phyloP scores from a whole-genome alignment of 2,329 filamentous ascomycete species.

The Chalaropsis thielavioides region DNA sequence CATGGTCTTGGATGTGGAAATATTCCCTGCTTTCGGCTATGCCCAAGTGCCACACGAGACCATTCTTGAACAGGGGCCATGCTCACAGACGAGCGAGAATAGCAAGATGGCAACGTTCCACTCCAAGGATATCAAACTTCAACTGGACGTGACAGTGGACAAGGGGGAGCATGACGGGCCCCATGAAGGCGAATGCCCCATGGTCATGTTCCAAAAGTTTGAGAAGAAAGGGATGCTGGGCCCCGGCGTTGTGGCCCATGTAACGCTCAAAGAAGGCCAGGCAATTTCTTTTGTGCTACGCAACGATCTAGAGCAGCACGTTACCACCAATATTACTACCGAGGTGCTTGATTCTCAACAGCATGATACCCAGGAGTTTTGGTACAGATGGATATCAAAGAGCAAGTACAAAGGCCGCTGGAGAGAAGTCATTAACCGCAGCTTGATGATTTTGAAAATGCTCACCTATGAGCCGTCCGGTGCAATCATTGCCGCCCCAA shows the following conservation, averaged over 20 bases:
- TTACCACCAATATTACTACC: constrained; percentile 43
- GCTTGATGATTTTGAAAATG: constrained; percentile 60
- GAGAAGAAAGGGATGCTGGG: constrained; percentile 39
- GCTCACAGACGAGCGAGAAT: constrained; percentile 27
- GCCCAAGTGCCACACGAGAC: constrained; percentile 48
- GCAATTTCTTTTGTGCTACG: constrained; percentile 54
- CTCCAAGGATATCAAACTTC: constrained; percentile 43
- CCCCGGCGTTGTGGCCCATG: constrained; percentile 46
- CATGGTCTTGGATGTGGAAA: constrained; percentile 48
- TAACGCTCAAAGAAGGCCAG: constrained; percentile 51
- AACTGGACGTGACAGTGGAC: constrained; percentile 54
- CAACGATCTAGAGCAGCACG: constrained; percentile 43
- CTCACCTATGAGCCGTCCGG: constrained; percentile 67
- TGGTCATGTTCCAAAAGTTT: constrained; percentile 41
- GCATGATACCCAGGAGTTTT: constrained; percentile 54
- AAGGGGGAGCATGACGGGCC: constrained; percentile 33
- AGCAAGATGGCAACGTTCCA: constrained; percentile 52
- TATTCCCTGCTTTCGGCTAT: constrained; percentile 62
- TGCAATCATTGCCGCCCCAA: constrained; percentile 61
- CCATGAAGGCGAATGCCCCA: constrained; percentile 32
- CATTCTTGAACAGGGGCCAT: constrained; percentile 34
- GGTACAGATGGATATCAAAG: constrained; percentile 59
- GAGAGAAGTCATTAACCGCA: constrained; percentile 56
- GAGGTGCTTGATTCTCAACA: constrained; percentile 47
- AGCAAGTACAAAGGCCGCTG: constrained; percentile 58